phyloP scores from a whole-genome alignment of 768 basidiomycete species.

The Coprinopsis marcescibilis region DNA sequence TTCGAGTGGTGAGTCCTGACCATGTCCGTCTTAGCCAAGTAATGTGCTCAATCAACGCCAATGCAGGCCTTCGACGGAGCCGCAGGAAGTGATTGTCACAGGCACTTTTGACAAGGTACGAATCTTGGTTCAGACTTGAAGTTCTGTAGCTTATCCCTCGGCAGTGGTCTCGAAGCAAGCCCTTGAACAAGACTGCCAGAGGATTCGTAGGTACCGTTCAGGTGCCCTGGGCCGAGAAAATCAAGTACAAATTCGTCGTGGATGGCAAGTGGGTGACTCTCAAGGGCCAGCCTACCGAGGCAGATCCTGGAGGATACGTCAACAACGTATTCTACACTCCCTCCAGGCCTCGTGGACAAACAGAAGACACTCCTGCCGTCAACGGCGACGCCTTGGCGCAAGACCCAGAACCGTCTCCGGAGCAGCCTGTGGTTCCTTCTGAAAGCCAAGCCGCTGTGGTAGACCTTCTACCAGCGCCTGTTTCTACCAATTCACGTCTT shows the following conservation, averaged over 20 bases:
- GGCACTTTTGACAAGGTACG: slow-evolving; percentile 76
- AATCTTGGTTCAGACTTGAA: slow-evolving; percentile 9
- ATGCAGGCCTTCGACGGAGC: slow-evolving; percentile 52
- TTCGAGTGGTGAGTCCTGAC: slow-evolving; percentile 42
- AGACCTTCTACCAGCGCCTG: neutral
- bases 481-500: slow-evolving; percentile 30
- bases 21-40: slow-evolving; percentile 1
- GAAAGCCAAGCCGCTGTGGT: slow-evolving; percentile 5
- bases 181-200: slow-evolving; percentile 43
- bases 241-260: slow-evolving; percentile 76
- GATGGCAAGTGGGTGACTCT: slow-evolving; percentile 62
- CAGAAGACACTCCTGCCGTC: slow-evolving; percentile 9
- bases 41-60: slow-evolving; percentile 12
- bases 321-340: slow-evolving; percentile 66
- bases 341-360: slow-evolving; percentile 27
- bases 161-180: slow-evolving; percentile 59
- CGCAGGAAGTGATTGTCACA: slow-evolving; percentile 59
- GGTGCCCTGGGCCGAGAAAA: slow-evolving; percentile 58
- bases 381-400: too few relatives aligned
- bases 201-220: slow-evolving; percentile 51
- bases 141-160: slow-evolving; percentile 12
- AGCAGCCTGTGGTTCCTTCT: slow-evolving; percentile 1
- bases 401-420: neutral
- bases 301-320: slow-evolving; percentile 55
- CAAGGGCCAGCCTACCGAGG: slow-evolving; percentile 52